Base-by-base conservation (phyloP, 2,329 filamentous ascomycete species). In the Botryotinia narcissicola region DNA sequence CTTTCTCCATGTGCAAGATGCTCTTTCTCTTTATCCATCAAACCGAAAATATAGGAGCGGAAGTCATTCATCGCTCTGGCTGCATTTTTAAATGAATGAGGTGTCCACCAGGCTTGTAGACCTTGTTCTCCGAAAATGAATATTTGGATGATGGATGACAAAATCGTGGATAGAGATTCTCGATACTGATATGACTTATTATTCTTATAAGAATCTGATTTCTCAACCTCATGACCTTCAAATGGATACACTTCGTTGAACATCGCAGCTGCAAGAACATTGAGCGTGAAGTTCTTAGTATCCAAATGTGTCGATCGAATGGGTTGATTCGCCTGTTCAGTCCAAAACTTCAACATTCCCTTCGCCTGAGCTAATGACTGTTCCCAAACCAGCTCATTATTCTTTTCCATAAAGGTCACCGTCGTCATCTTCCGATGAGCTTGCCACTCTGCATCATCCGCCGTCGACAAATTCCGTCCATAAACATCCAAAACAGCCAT, bases 241-340 rank as follows among this genome's bases (percentile, higher is more conserved):
- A 72, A 67, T 35, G 46, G 70, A n/a, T 72, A 72, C 4, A 59
- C n/a, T 59, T 72, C 44, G 59, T 72, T 72, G 14, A 72, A 72
- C 22, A 72, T 14, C 7, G 51, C 70, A n/a, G 48, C 48, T n/a
- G 70, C 62, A 32, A 67, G 61, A 37, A 72, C 61, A 35, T 72
- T 67, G 1, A 72, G 48, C 18, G 71, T 67, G 3, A 72, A 48
- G 1, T 48, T 46, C 29, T 61, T 68, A 1, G 62, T 60, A 60
- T 72, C 51, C 7, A 46, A 6, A 48, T 59, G n/a, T 37, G 40
- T 40, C n/a, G 51, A 72, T 20, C 46, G n/a, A n/a, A 72, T 29
- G 1, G 37, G 71, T 29, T 60, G 62, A 29, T 60, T 10, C 8
- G 62, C 71, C 6, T 42, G 37, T 46, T 40, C 6, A 18, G 71